A percentile compares a stretch with the other conserved stretches of the same genome.
phyloP scores from a whole-genome alignment of 2,329 filamentous ascomycete genomes.

The Penicillium italicum region DNA sequence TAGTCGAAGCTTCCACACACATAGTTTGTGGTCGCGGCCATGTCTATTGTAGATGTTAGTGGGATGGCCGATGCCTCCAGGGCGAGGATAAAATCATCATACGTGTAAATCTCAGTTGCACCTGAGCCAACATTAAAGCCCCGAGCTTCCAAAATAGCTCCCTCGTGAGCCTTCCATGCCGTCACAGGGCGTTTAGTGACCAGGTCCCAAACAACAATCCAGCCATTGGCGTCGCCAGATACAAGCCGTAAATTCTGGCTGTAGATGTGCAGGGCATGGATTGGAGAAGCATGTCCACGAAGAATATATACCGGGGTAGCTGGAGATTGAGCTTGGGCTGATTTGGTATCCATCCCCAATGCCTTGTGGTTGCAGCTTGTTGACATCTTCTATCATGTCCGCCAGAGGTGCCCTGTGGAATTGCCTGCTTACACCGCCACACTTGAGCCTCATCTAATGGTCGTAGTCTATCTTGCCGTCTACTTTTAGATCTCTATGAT shows the following conservation, averaged over 20 bases:
- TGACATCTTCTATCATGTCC: not conserved
- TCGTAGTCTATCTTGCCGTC: not conserved
- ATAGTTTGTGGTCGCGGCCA: slow-evolving; percentile 80
- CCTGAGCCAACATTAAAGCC: slow-evolving; percentile 51
- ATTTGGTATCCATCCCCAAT: slow-evolving; percentile 7
- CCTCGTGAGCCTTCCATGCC: slow-evolving; percentile 82
- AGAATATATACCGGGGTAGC: slow-evolving; percentile 67
- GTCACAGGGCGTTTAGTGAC: slow-evolving; percentile 74
- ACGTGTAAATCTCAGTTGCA: slow-evolving; percentile 76
- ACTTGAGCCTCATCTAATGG: not conserved
- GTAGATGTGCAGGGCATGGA: slow-evolving; percentile 74
- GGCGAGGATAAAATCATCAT: slow-evolving; percentile 39
- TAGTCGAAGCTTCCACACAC: slow-evolving; percentile 75
- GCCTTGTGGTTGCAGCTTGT: not conserved
- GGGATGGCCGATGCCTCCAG: not conserved
- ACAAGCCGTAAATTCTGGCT: slow-evolving; percentile 70
- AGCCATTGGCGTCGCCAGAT: slow-evolving; percentile 87
- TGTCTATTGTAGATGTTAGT: slow-evolving; percentile 57
- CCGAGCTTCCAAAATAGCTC: slow-evolving; percentile 69
- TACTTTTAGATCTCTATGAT: not conserved
- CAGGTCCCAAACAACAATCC: slow-evolving; percentile 80
- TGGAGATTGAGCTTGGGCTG: slow-evolving; percentile 36
- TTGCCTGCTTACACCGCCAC: slow-evolving; percentile 11
- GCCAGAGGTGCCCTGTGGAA: not conserved
- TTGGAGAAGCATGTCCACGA: slow-evolving; percentile 76